phyloP scores from a whole-genome alignment of 140 eudicot genomes.

The Bidens hawaiensis region DNA sequence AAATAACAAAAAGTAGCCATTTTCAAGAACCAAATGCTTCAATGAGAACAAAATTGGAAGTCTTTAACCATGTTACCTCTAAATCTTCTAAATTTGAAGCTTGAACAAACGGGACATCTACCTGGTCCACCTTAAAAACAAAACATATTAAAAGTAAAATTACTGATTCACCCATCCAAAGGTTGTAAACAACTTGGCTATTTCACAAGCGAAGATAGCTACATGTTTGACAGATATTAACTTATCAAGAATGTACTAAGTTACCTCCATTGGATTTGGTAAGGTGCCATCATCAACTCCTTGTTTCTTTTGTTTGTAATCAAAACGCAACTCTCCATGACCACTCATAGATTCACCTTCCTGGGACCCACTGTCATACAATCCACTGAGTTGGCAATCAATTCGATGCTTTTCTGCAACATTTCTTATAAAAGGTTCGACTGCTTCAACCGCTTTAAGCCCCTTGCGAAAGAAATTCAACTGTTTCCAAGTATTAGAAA shows the following conservation, averaged over 20 bases:
- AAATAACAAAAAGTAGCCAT: not conserved
- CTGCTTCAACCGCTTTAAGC: slow-evolving; percentile 78
- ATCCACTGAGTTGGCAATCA: slow-evolving; percentile 62
- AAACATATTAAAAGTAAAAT: not conserved
- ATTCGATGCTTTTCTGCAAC: slow-evolving; percentile 74
- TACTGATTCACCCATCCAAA: not conserved
- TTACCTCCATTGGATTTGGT: slow-evolving; percentile 80
- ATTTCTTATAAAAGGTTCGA: slow-evolving; percentile 61
- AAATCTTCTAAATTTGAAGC: slow-evolving; percentile 43
- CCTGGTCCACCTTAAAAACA: slow-evolving; percentile 55
- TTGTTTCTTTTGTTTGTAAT: slow-evolving; percentile 59
- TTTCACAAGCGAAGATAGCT: not conserved
- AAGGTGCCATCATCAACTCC: slow-evolving; percentile 43
- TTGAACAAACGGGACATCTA: slow-evolving; percentile 40
- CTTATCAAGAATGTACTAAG: not conserved
- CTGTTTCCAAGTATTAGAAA: slow-evolving; percentile 42
- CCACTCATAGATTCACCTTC: slow-evolving; percentile 52
- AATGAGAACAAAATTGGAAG: not conserved
- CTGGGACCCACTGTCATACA: slow-evolving; percentile 45
- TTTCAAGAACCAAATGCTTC: not conserved
- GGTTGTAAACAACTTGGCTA: not conserved
- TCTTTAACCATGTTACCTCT: slow-evolving; percentile 32
- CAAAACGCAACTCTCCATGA: slow-evolving; percentile 78
- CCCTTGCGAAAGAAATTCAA: slow-evolving; percentile 80
- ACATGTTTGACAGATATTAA: slow-evolving; percentile 4